Conservation (phyloP, 2,329 filamentous ascomycete species). For the Calonectria hongkongensis region DNA sequence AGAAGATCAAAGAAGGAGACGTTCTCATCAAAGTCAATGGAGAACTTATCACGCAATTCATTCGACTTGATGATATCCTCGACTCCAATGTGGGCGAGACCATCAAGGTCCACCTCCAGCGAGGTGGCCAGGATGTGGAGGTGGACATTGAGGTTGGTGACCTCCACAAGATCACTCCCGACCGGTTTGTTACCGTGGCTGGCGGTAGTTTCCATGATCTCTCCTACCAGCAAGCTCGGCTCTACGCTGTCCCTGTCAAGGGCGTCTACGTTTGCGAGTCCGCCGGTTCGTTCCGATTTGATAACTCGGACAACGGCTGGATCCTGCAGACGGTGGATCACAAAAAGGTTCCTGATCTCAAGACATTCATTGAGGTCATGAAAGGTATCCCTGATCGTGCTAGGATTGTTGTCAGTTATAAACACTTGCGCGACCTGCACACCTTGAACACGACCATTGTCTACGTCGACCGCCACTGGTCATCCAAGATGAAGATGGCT, state of each 20-base stretch:
- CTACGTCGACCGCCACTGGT: slow-evolving; percentile 96
- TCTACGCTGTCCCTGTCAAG: slow-evolving; percentile 93
- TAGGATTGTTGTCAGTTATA: slow-evolving; percentile 94
- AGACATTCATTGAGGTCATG: slow-evolving; percentile 94
- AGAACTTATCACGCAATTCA: slow-evolving; percentile 93
- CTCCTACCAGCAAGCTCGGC: slow-evolving; percentile 97
- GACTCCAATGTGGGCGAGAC: slow-evolving; percentile 88
- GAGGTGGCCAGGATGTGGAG: slow-evolving; percentile 90
- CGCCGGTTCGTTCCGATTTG: slow-evolving; percentile 94
- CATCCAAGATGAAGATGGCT: slow-evolving; percentile 93
- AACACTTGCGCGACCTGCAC: slow-evolving; percentile 95
- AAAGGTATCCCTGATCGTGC: slow-evolving; percentile 87
- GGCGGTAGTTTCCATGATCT: slow-evolving; percentile 96
- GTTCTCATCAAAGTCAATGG: slow-evolving; percentile 95
- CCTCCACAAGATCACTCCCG: slow-evolving; percentile 94
- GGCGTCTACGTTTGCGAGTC: slow-evolving; percentile 97
- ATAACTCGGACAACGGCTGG: slow-evolving; percentile 93
- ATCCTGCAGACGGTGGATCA: slow-evolving; percentile 95
- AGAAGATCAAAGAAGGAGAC: slow-evolving; percentile 94
- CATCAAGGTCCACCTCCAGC: slow-evolving; percentile 89
- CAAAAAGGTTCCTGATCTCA: slow-evolving; percentile 89
- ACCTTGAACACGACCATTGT: slow-evolving; percentile 95
- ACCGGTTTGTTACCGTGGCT: slow-evolving; percentile 95
- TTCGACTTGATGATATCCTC: slow-evolving; percentile 91
- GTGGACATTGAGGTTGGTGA: slow-evolving; percentile 91